These are phyloP conservation scores for Penicillium silybi DNA, from an alignment of 495 filamentous ascomycete species.

Conservation along the genomic window DNA sequence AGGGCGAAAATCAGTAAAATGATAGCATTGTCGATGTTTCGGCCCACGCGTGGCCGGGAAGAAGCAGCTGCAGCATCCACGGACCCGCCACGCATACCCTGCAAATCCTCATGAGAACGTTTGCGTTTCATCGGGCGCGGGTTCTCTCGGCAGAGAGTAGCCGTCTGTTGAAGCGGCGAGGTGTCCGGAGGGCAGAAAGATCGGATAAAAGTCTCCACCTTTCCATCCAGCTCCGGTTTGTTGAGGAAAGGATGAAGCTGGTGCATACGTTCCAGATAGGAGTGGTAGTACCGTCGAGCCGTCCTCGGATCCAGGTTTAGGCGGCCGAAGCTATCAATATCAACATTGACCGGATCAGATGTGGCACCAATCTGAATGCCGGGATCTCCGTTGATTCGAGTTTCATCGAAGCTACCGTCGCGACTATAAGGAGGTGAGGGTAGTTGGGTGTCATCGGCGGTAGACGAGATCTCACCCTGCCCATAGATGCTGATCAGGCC, in stretches of 20 bases:
- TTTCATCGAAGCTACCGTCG: constrained; percentile 22
- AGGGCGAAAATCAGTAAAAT: constrained; percentile 80
- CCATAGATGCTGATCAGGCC: constrained; percentile 75
- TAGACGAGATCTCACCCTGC: constrained; percentile 67
- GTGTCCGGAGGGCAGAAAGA: constrained; percentile 28
- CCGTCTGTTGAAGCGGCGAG: constrained; percentile 3
- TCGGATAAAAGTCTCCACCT: constrained; percentile 51
- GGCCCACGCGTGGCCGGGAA: constrained; percentile 25
- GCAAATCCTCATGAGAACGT: constrained; percentile 33
- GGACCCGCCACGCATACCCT: constrained; percentile 21
- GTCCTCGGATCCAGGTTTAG: constrained; percentile 61
- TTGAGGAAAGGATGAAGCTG: constrained; percentile 87
- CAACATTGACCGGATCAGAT: constrained; percentile 28
- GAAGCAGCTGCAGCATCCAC: constrained; percentile 4
- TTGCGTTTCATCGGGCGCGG: constrained; percentile 41
- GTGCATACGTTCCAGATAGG: constrained; percentile 77
- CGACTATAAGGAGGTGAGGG: constrained; percentile 17
- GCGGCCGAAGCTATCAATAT: constrained; percentile 56
- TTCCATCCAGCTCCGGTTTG: constrained; percentile 40
- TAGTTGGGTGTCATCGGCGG: constrained; percentile 29
- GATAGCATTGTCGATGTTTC: constrained; percentile 61
- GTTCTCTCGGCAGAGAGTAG: constrained; percentile 15
- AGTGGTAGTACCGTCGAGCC: constrained; percentile 59
- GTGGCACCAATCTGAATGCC: constrained; percentile 1
- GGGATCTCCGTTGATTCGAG: neutral